Evolutionary conservation across 208 protist genomes (phyloP), one percentile per base, ranked within the genome.

Genomic region (Angomonas desouzai): DNA sequence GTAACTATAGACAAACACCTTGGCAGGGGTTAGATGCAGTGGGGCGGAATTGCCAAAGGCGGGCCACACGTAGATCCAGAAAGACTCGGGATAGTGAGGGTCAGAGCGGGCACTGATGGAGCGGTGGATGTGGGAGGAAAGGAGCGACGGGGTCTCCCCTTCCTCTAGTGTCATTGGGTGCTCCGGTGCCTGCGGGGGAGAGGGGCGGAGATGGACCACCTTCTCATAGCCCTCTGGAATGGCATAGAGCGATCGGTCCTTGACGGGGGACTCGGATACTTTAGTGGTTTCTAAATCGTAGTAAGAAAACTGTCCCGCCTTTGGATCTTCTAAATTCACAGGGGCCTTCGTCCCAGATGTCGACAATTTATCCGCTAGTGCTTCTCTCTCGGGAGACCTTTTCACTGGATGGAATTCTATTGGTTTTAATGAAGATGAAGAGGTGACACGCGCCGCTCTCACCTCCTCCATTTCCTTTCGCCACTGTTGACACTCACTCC

Each of bases 51-150:
- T 77, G 1, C 81, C 77, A 53, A 87, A 85, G 47, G 76, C 79
- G 0, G 77, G 81, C 81, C 81, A 88, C 6, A 88, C 57, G 60
- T 79, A 30, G 43, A 88, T 77, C 81, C 81, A 88, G 68, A 57
- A 57, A 57, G 51, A 57, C 11, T 22, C 51, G 11, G 51, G 51
- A 20, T 34, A 36, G 51, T 6, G 10, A 32, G 10, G 18, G 25
- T 57, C 23, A 4, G 51, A 16, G 25, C 3, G 9, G 51, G 51
- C 30, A 7, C 7, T 16, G 3, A 16, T 51, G 10, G 18, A 13
- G 20, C 45, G 45, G 20, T 13, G 10, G 6, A 51, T 16, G 18
- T 23, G 20, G 45, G 10, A 23, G 10, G 6, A 3, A 27, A 16
- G 20, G 45, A 4, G 9, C 4, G 20, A 16, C 45, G 20, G 18